Percentiles rank a stretch among this genome's conserved stretches.
Conservation (phyloP, 2,329 filamentous ascomycete species). For the Colletotrichum musicola region DNA sequence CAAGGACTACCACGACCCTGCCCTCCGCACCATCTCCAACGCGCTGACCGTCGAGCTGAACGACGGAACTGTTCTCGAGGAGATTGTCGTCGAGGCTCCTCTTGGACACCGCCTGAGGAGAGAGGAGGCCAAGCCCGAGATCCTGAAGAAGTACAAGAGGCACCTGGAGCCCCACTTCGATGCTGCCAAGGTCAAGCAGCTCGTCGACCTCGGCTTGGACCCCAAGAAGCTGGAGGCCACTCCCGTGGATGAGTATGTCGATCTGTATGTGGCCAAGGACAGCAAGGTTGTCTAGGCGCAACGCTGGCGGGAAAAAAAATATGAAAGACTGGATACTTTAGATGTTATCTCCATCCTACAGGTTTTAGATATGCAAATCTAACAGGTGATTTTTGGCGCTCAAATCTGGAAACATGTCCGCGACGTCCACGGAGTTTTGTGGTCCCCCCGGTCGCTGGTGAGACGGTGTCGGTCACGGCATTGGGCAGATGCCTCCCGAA, state of each 20-base stretch:
- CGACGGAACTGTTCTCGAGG: slow-evolving; percentile 90
- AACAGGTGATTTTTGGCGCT: slow-evolving; percentile 10
- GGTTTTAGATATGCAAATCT: slow-evolving; percentile 22
- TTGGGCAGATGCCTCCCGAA: background rate
- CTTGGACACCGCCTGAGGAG: slow-evolving; percentile 91
- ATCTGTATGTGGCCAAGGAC: slow-evolving; percentile 77
- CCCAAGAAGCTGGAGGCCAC: slow-evolving; percentile 80
- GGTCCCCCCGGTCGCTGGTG: background rate
- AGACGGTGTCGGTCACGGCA: background rate
- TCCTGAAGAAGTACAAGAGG: slow-evolving; percentile 94
- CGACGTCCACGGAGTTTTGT: background rate
- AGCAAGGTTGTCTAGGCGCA: slow-evolving; percentile 66
- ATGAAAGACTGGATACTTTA: slow-evolving; percentile 29
- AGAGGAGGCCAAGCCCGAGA: slow-evolving; percentile 98
- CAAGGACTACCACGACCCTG: slow-evolving; percentile 92
- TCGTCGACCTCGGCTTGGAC: slow-evolving; percentile 85
- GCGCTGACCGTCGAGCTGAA: slow-evolving; percentile 94
- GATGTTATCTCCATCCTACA: slow-evolving; percentile 8
- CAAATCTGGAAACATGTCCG: background rate
- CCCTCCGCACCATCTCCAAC: slow-evolving; percentile 96
- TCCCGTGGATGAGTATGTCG: slow-evolving; percentile 93
- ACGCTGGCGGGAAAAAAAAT: background rate
- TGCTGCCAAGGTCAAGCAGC: slow-evolving; percentile 81
- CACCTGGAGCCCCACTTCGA: slow-evolving; percentile 89
- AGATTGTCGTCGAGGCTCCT: slow-evolving; percentile 93